Conservation (phyloP, 345 rosid genomes). For the Brassica carinata region DNA sequence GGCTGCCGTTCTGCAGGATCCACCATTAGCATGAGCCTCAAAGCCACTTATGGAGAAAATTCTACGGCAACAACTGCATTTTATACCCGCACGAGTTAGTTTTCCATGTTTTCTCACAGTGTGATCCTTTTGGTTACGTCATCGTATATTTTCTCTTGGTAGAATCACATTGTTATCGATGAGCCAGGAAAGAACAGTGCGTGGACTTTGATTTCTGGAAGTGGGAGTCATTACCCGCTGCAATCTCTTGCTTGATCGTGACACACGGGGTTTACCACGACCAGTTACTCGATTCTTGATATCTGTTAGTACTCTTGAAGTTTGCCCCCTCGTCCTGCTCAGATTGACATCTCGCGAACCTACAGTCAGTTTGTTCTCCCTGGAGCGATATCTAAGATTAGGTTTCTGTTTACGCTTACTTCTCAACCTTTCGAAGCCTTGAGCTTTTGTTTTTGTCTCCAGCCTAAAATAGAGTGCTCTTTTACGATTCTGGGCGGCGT, state of each 20-base stretch:
- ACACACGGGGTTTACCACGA: slow-evolving; percentile 34
- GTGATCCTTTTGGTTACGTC: slow-evolving; percentile 33
- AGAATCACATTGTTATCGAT: slow-evolving; percentile 61
- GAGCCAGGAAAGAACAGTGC: slow-evolving; percentile 70
- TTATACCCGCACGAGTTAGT: slow-evolving; percentile 65
- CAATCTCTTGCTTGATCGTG: slow-evolving; percentile 56
- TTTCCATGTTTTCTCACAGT: slow-evolving; percentile 52
- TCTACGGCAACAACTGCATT: slow-evolving; percentile 65
- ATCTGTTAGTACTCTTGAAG: slow-evolving; percentile 12
- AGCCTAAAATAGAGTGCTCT: neutral
- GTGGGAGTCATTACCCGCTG: slow-evolving; percentile 44
- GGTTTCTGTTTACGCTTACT: slow-evolving; percentile 35
- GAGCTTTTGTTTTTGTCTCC: slow-evolving; percentile 18
- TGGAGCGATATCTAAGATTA: neutral
- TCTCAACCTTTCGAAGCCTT: slow-evolving; percentile 29
- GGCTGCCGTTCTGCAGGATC: slow-evolving; percentile 49
- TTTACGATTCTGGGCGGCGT: neutral
- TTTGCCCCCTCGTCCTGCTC: slow-evolving; percentile 26
- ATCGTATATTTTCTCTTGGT: slow-evolving; percentile 63
- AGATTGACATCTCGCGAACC: slow-evolving; percentile 15
- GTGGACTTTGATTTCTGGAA: slow-evolving; percentile 48
- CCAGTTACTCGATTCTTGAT: slow-evolving; percentile 28
- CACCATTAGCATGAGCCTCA: slow-evolving; percentile 55
- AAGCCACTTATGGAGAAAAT: slow-evolving; percentile 54
- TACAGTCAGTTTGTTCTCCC: slow-evolving; percentile 20